These are phyloP conservation scores for Passalora sequoiae DNA, from an alignment of 2,329 filamentous ascomycete genomes.

Conservation along the genomic window DNA sequence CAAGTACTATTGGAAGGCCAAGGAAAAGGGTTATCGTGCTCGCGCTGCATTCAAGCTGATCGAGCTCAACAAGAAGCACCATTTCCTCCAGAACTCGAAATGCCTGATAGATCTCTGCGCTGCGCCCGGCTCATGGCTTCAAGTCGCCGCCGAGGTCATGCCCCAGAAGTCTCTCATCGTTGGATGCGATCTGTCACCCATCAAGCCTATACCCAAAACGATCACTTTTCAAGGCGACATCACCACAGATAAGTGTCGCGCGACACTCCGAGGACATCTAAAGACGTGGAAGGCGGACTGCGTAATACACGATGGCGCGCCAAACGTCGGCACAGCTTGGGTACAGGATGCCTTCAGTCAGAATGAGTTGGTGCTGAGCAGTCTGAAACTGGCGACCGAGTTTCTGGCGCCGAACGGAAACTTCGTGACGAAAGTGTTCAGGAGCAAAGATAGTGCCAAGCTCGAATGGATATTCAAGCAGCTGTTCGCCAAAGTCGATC, in stretches of 20 bases:
- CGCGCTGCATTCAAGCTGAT: conserved; percentile 97
- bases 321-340: conserved; percentile 97
- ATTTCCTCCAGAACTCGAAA: conserved; percentile 93
- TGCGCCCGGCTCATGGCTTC: conserved; percentile 93
- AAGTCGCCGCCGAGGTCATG: conserved; percentile 95
- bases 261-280: conserved; percentile 80
- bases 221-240: conserved; percentile 98
- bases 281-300: conserved; percentile 96
- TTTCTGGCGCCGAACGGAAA: conserved; percentile 84
- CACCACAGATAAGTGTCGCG: conserved; percentile 90
- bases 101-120: conserved; percentile 96
- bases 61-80: conserved; percentile 98
- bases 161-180: conserved; percentile 83
- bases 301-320: conserved; percentile 92
- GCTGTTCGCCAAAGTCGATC: conserved; percentile 89
- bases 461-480: conserved; percentile 97
- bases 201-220: conserved; percentile 89
- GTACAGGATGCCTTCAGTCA: conserved; percentile 98
- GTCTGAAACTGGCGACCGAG: conserved; percentile 88
- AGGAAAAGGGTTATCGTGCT: conserved; percentile 95
- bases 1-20: conserved; percentile 98
- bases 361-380: conserved; percentile 84
- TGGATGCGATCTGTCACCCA: conserved; percentile 88
- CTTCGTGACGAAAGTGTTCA: conserved; percentile 96
- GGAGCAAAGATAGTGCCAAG: conserved; percentile 94